A percentile compares a stretch with the other conserved stretches of the same genome.
Conservation (phyloP, 805 yeast species). For the Wickerhamomyces silvicola region DNA sequence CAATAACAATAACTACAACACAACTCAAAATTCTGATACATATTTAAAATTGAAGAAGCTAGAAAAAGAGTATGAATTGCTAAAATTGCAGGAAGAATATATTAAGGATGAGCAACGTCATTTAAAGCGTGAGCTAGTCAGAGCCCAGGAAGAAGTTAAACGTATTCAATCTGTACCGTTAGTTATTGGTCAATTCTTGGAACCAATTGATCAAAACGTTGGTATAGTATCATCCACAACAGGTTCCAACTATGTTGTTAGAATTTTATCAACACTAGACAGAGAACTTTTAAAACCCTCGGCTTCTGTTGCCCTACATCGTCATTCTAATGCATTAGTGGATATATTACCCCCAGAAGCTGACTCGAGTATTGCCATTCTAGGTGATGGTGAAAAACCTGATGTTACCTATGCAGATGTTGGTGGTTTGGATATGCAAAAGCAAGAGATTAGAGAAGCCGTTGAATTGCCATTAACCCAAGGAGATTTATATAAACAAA, state of each 20-base stretch:
- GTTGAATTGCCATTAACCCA: conserved; percentile 95
- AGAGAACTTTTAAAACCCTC: conserved; percentile 92
- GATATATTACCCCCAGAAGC: conserved; percentile 99
- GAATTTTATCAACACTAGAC: conserved; percentile 90
- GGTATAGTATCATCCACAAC: conserved; percentile 97
- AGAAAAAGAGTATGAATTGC: conserved; percentile 82
- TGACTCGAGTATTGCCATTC: conserved; percentile 90
- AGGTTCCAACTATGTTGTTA: conserved; percentile 94
- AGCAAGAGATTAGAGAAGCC: conserved; percentile 97
- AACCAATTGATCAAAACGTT: conserved; percentile 93
- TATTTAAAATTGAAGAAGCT: conserved; percentile 81
- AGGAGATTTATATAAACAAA: conserved; percentile 91
- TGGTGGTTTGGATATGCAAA: conserved; percentile 98
- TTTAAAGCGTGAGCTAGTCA: conserved; percentile 83
- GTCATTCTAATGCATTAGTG: conserved; percentile 96
- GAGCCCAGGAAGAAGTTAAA: conserved; percentile 98
- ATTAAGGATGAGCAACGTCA: conserved; percentile 98
- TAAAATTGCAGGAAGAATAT: conserved; percentile 88
- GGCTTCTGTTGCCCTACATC: conserved; percentile 93
- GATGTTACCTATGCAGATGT: conserved; percentile 94
- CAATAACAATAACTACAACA: conserved; percentile 17
- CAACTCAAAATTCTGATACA: conserved; percentile 47
- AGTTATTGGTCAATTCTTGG: conserved; percentile 96
- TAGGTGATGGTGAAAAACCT: conserved; percentile 90
- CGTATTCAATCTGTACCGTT: conserved; percentile 95